Conservation (phyloP, 2,329 filamentous ascomycete genomes). For the Helminthosporium solani region DNA sequence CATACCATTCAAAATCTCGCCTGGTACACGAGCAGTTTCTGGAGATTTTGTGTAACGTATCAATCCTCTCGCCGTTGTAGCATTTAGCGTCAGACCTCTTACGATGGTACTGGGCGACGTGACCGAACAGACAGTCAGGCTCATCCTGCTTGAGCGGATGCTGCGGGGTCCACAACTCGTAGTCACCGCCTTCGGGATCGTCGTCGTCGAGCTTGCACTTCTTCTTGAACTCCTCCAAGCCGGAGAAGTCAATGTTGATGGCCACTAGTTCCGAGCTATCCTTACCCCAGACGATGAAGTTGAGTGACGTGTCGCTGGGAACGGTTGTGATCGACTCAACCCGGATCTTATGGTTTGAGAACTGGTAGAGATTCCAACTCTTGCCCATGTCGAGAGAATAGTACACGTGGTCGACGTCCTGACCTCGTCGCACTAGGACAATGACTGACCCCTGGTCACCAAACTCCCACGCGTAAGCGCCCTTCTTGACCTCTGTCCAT, state of each 20-base stretch:
- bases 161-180: constrained; percentile 81
- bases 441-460: constrained; percentile 94
- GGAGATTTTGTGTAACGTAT: constrained; percentile 63
- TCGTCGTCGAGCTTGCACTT: constrained; percentile 69
- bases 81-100: constrained; percentile 79
- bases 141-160: constrained; percentile 77
- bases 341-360: constrained; percentile 67
- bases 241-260: constrained; percentile 85
- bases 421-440: constrained; percentile 75
- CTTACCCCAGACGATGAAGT: constrained; percentile 85
- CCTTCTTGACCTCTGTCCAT: constrained; percentile 85
- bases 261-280: constrained; percentile 62
- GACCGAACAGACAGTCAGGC: constrained; percentile 87
- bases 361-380: constrained; percentile 74
- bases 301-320: constrained; percentile 82
- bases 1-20: constrained; percentile 89
- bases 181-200: constrained; percentile 65
- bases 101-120: constrained; percentile 83
- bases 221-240: constrained; percentile 63
- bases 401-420: constrained; percentile 65
- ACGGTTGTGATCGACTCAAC: constrained; percentile 84
- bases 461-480: constrained; percentile 88
- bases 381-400: constrained; percentile 82
- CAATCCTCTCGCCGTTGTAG: constrained; percentile 74
- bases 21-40: constrained; percentile 81